Evolutionary conservation across 1,284 basidiomycete species (phyloP), one percentile per base, ranked within the genome.

Genomic region (Austroboletus niveus): DNA sequence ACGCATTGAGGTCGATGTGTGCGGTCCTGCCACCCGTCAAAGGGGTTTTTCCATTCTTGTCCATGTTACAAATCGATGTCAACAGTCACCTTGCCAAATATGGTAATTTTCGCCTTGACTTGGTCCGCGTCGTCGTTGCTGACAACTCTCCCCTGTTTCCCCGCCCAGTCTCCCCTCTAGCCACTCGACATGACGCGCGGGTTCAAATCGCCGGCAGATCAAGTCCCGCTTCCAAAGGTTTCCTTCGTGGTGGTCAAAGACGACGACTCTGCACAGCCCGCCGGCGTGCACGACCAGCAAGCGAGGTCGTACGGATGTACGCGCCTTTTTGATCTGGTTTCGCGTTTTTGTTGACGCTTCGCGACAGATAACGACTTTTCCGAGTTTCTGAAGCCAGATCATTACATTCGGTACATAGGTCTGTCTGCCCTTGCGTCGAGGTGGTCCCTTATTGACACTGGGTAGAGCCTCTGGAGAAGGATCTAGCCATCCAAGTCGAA

Each of bases 351-450:
- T 49, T 54, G 39, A 55, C 46, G 15, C 44, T 20, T 39, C 39
- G 36, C 56, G 22, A 17, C 52, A 92, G 91, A 87, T 72, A 93
- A 94, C 64, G 87, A 94, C 62, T 84, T 84, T 61, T 81, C 84
- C 20, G 81, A 87, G 42, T 94, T 90, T 66, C 75, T 75, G 56
- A 75, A 85, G 57, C 91, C 92, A 7, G 89, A 92, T 48, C 83
- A 92, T 63, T 96, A 97, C 68, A 89, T 96, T 65, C 86, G 92
- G 43, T 85, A 95, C 68, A 90, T 96, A 59, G 92, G 91, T 92
- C 61, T 44, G 80, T 35, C 12, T 38, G 5, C 17, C 27, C 32
- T 34, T 6, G 29, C 27, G 9, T 14, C 38, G 3, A 50, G n/a
- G 31, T 9, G 35, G 17, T n/a, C 20, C 15, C 31, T 41, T 45